Evolutionary conservation across 768 basidiomycete genomes (phyloP).

Genomic region (Mycena haematopus): DNA sequence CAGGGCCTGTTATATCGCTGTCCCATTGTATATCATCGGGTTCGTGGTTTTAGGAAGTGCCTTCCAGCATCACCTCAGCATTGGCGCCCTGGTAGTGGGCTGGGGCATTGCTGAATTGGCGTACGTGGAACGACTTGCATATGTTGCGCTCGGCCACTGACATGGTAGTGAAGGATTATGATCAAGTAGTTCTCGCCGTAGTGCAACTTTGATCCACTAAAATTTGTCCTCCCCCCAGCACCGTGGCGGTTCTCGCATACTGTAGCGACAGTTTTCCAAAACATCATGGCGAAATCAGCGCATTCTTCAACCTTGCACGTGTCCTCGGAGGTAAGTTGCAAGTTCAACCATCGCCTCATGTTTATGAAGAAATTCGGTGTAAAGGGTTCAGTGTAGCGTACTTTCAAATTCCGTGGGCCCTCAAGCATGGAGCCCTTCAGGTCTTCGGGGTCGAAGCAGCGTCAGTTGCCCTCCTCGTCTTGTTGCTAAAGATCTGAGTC

Average conservation of each 20-base stretch:
- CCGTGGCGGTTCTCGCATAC: slow-evolving; percentile 39
- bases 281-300: slow-evolving; percentile 50
- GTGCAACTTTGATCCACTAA: background rate
- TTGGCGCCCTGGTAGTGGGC: background rate
- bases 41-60: slow-evolving; percentile 3
- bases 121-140: background rate
- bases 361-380: background rate
- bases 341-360: too few species aligned
- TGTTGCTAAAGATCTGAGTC: background rate
- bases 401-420: slow-evolving; percentile 63
- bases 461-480: background rate
- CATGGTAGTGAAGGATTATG: background rate
- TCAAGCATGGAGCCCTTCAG: slow-evolving; percentile 45
- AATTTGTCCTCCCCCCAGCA: slow-evolving; percentile 17
- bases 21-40: slow-evolving; percentile 51
- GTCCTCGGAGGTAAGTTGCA: slow-evolving; percentile 45
- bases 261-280: slow-evolving; percentile 32
- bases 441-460: background rate
- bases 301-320: slow-evolving; percentile 59
- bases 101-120: background rate
- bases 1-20: slow-evolving; percentile 59
- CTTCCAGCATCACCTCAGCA: background rate
- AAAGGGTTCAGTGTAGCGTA: slow-evolving; percentile 56
- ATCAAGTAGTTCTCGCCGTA: too few species aligned
- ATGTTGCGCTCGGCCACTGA: background rate